Conservation (phyloP, 768 basidiomycete genomes). For the Auriculariales sp. region DNA sequence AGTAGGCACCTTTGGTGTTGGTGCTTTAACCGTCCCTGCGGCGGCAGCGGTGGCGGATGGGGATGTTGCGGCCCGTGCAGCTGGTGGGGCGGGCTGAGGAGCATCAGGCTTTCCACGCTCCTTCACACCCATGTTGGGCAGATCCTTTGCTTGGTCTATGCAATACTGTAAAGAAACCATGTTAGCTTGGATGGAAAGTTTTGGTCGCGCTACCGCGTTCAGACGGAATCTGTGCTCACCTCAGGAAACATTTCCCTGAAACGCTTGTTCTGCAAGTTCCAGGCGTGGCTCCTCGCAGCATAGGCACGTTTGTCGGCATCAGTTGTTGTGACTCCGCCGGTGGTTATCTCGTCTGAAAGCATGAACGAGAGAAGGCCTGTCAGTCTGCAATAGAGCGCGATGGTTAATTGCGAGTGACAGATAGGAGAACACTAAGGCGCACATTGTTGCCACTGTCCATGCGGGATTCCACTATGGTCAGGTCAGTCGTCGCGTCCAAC, state of each 20-base stretch:
- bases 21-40: neutral
- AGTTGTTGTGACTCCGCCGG: slow-evolving; percentile 73
- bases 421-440: slow-evolving; percentile 17
- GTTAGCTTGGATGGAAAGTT: slow-evolving; percentile 6
- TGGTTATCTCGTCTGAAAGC: slow-evolving; percentile 94
- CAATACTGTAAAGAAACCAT: slow-evolving; percentile 46
- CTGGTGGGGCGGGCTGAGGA: slow-evolving; percentile 11
- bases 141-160: slow-evolving; percentile 42
- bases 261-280: slow-evolving; percentile 66
- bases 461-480: slow-evolving; percentile 75
- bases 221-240: slow-evolving; percentile 28
- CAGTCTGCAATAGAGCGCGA: slow-evolving; percentile 33
- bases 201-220: neutral
- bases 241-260: slow-evolving; percentile 86
- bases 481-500: too few species aligned
- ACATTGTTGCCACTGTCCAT: slow-evolving; percentile 93
- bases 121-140: slow-evolving; percentile 89
- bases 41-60: slow-evolving; percentile 9
- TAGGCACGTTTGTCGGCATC: slow-evolving; percentile 65
- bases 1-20: slow-evolving; percentile 14
- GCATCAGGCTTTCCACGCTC: slow-evolving; percentile 41
- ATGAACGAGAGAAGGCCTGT: slow-evolving; percentile 91
- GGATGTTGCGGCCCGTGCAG: slow-evolving; percentile 9
- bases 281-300: slow-evolving; percentile 67
- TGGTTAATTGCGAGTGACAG: slow-evolving; percentile 2